Percentiles rank a stretch among this genome's conserved stretches.
phyloP scores from a whole-genome alignment of 805 yeast species.

The Yamadazyma philogaea region DNA sequence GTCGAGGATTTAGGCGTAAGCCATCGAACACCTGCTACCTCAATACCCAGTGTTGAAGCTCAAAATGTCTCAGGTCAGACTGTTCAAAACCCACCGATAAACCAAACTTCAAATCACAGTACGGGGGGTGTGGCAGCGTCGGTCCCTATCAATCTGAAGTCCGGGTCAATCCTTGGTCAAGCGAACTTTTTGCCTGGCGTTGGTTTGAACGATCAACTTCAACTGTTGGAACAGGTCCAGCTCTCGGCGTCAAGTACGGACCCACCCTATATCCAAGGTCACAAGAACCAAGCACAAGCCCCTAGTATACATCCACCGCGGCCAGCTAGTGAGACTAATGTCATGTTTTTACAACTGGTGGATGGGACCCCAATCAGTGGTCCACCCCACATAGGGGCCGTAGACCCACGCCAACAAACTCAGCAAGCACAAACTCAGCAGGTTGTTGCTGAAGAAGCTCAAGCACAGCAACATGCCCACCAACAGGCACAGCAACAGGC shows the following conservation, averaged over 20 bases:
- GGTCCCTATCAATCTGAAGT: background rate
- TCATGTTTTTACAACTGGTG: no score
- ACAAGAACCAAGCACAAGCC: no score
- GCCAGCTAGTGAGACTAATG: no score
- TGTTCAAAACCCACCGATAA: no score
- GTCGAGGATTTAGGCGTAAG: background rate
- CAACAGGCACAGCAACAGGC: background rate
- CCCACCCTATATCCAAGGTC: background rate
- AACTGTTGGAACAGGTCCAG: background rate
- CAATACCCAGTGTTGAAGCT: background rate
- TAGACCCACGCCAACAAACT: no score
- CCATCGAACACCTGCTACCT: background rate
- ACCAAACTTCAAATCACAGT: no score
- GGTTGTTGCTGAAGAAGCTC: background rate
- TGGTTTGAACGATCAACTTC: conserved; percentile 1
- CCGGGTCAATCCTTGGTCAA: background rate
- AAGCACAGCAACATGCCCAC: background rate
- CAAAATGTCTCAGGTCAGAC: background rate
- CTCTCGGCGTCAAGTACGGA: background rate
- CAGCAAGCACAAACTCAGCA: conserved; percentile 1
- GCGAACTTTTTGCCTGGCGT: background rate
- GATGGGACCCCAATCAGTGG: no score
- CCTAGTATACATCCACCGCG: no score
- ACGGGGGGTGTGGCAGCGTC: no score
- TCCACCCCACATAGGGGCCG: no score